Evolutionary conservation across 345 rosid genomes (phyloP), one percentile per base, ranked within the genome.

Genomic region (Ailanthus altissimus): DNA sequence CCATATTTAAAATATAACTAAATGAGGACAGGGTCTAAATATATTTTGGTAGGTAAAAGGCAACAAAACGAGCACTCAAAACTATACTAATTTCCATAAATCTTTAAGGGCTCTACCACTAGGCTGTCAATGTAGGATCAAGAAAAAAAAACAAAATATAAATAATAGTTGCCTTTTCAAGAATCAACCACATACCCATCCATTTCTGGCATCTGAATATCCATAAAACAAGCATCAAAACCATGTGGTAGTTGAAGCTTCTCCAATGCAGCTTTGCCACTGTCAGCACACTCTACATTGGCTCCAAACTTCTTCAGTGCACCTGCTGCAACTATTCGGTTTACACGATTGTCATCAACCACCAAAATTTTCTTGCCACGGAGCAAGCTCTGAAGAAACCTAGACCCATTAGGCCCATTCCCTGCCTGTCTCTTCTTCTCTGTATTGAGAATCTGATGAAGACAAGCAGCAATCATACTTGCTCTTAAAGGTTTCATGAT

Each of bases 191-290:
- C 89, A 75, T 85, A 94, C 98, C 99, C 99, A 71, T 96, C 99
- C 99, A 96, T 96, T 78, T 92, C 98, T 3, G 99, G 99, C 99
- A 96, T 96, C 78, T 96, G 99, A 75, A 96, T 93, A 71, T 96
- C 99, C 99, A 96, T 96, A 84, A 96, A 96, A 86, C 99, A 96
- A 40, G 99, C 99, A 85, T 96, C 98, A 26, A 91, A 93, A 60
- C 6, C 53, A 67, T 96, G 99, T 15, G 99, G 97, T 61, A 87
- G 81, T 74, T 90, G 86, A 84, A 96, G 99, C 85, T 90, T 76
- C 26, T 73, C 74, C 62, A 96, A 65, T 13, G 99, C 99, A 82
- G 86, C 88, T 83, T 90, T 88, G 60, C 98, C 99, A 66, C 98
- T 92, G 53, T 85, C 93, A 20, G 88, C 97, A 79, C 98, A 96